A percentile compares a stretch with the other conserved stretches of the same genome.
These are phyloP conservation scores for Melocanna baccifera DNA, from an alignment of 176 grass and related monocot species.

Conservation along the genomic window DNA sequence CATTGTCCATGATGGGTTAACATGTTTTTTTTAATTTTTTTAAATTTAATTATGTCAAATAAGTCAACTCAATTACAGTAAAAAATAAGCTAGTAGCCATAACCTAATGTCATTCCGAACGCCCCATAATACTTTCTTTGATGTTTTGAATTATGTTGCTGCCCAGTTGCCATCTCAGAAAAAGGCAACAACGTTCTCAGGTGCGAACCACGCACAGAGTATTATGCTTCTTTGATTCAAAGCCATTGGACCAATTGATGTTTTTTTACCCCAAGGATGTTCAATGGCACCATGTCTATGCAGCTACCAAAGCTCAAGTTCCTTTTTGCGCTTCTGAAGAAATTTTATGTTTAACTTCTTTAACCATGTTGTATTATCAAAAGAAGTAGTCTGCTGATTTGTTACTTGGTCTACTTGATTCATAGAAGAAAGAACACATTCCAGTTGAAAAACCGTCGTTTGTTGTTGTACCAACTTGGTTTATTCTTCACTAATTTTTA, in stretches of 20 bases:
- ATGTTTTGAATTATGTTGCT: conserved; percentile 85
- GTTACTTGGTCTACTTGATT: background rate
- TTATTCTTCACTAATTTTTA: no score
- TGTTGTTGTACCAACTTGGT: no score
- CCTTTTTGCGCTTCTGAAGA: background rate
- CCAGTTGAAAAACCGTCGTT: no score
- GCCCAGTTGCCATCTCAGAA: conserved; percentile 65
- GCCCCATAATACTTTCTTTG: conserved; percentile 83
- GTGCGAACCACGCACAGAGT: conserved; percentile 27
- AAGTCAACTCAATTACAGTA: no score
- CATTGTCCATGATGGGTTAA: no score
- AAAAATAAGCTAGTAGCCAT: no score
- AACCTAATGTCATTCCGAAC: no score
- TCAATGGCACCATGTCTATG: background rate
- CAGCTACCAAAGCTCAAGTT: background rate
- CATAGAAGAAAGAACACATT: no score
- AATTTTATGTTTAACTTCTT: no score
- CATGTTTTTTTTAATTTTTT: no score
- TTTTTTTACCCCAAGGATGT: background rate
- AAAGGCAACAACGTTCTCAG: conserved; percentile 51
- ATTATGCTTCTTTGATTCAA: background rate
- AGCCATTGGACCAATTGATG: background rate
- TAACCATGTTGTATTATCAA: no score
- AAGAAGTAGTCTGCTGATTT: background rate
- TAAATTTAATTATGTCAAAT: no score